phyloP scores from a whole-genome alignment of 129 eudicot genomes.

The Lactuca sativa region DNA sequence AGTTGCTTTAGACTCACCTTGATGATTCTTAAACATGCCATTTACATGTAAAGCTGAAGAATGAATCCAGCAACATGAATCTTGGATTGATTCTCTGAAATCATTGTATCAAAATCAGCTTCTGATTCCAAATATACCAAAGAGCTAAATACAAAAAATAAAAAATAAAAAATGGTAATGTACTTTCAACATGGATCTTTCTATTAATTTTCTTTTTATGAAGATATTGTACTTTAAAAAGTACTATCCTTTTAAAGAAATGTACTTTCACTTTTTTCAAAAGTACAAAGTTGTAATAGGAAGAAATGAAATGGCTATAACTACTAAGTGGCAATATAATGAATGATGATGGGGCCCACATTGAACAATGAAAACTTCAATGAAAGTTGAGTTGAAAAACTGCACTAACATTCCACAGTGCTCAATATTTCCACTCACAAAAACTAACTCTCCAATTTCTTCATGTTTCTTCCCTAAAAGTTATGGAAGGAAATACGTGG shows the following conservation, averaged over 20 bases:
- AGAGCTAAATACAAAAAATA: conserved; percentile 7
- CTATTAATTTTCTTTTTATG: too few species aligned
- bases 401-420: conserved; percentile 1
- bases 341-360: conserved; percentile 13
- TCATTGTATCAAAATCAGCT: conserved; percentile 12
- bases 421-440: not conserved
- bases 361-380: conserved; percentile 18
- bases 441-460: not conserved
- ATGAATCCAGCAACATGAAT: conserved; percentile 38
- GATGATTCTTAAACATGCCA: conserved; percentile 28
- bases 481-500: not conserved
- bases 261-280: not conserved
- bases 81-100: conserved; percentile 38
- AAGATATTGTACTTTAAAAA: not conserved
- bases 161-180: not conserved
- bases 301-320: not conserved
- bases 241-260: not conserved
- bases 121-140: conserved; percentile 13
- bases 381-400: conserved; percentile 24
- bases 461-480: not conserved
- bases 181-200: not conserved
- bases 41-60: conserved; percentile 39
- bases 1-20: conserved; percentile 39
- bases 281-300: not conserved
- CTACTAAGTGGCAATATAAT: conserved; percentile 12